phyloP scores from a whole-genome alignment of 305 asterid genomes.

The Fraxinus sp. region DNA sequence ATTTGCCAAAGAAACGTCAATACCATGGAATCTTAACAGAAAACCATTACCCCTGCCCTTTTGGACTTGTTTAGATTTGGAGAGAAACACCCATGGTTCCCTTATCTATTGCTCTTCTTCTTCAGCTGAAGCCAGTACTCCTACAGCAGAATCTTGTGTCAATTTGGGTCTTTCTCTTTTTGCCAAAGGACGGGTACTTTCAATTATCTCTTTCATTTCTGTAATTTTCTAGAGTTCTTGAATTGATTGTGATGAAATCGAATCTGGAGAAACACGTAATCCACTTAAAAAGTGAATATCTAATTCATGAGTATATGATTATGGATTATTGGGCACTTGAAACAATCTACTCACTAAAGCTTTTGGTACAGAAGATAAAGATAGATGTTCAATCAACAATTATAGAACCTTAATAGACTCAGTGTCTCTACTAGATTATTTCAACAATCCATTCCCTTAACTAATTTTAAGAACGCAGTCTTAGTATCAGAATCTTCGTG shows the following conservation, averaged over 20 bases:
- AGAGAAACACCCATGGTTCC: conserved; percentile 20
- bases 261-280: not conserved
- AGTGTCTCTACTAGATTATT: not conserved
- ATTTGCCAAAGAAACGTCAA: conserved; percentile 15
- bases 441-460: not conserved
- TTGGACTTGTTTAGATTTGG: conserved; percentile 30
- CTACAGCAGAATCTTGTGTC: conserved; percentile 83
- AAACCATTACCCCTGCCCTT: conserved; percentile 24
- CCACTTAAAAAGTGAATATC: not conserved
- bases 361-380: not conserved
- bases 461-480: not conserved
- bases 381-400: not conserved
- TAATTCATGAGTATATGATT: not conserved
- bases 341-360: not conserved
- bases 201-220: not conserved
- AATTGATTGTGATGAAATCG: not conserved
- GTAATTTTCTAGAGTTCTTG: not conserved
- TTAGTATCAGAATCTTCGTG: not conserved
- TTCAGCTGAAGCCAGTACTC: conserved; percentile 45
- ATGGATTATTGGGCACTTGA: not conserved
- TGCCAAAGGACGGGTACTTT: conserved; percentile 84
- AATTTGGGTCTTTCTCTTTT: conserved; percentile 79
- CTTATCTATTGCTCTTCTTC: conserved; percentile 45
- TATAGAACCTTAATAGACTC: not conserved
- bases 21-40: conserved; percentile 34